Evolutionary conservation across 441 rosid species (phyloP), one percentile per base, ranked within the genome.

Genomic region (Pelargonium fulgidum): DNA sequence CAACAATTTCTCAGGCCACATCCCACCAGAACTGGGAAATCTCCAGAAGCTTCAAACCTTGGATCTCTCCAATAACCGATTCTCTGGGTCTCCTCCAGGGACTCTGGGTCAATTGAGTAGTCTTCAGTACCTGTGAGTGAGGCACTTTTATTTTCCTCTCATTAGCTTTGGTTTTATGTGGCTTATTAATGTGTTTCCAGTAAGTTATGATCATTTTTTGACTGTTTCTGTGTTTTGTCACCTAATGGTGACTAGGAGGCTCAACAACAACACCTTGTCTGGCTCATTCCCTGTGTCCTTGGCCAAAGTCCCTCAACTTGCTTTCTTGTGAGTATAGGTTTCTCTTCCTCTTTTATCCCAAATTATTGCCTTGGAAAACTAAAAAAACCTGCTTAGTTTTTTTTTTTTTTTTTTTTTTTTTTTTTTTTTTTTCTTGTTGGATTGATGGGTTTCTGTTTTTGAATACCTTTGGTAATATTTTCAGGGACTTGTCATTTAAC

Each of bases 401-500:
- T 9, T 19, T 19, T 50, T 16, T 13, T 7, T 50, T 50, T 41
- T 2, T 16, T 12, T 50, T 16, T 13, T 7, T 50, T 1, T 1
- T 2, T 10, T 9, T 19, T 19, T 50, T 16, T 13, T 7, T 50
- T 50, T 41, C 12, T 16, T 12, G n/a, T 52, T 52, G 58, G 20
- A 52, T 52, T 52, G 58, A n/a, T 52, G 17, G 58, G 20, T 17
- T 54, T 33, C 39, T 33, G 39, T 33, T 33, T 33, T 33, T 33
- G 39, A 33, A 33, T 33, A 33, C 39, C 39, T 63, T 36, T 42
- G 64, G 20, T 64, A 78, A 64, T 45, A 26, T 58, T 42, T 76
- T 81, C 48, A 93, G 99, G 75, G 99, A 93, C 71, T 83, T 93
- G 83, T 93, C 99, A 19, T 88, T 67, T 87, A 93, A 93, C 76